Evolutionary conservation across 768 basidiomycete genomes (phyloP).

Genomic region (Pleurotus cornucopiae): DNA sequence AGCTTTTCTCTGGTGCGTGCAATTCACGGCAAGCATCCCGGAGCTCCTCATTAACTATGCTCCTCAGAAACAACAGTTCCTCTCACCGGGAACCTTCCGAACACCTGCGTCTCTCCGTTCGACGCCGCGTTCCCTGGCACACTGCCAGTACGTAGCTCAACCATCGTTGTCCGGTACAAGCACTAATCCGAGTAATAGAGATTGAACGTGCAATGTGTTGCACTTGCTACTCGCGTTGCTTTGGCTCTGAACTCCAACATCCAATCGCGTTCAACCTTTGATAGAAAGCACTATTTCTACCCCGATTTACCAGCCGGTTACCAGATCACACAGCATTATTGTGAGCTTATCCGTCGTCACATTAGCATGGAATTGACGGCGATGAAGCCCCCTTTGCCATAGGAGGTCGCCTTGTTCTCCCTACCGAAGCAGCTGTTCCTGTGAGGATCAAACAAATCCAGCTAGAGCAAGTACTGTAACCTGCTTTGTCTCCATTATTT

Average conservation of each 20-base stretch:
- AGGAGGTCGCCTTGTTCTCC: constrained; percentile 53
- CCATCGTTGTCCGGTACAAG: not conserved
- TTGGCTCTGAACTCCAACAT: constrained; percentile 68
- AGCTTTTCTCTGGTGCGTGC: constrained; percentile 72
- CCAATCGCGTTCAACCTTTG: constrained; percentile 76
- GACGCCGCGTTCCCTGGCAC: constrained; percentile 95
- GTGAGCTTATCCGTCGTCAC: constrained; percentile 30
- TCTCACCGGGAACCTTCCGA: constrained; percentile 47
- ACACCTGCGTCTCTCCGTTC: constrained; percentile 68
- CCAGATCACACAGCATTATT: constrained; percentile 96
- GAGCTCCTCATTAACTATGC: not conserved
- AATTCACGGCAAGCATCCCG: not conserved
- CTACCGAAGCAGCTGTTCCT: constrained; percentile 27
- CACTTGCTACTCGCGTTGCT: constrained; percentile 77
- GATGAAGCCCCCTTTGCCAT: constrained; percentile 72
- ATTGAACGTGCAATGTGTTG: constrained; percentile 66
- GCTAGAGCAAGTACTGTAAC: constrained; percentile 75
- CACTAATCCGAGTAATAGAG: constrained; percentile 27
- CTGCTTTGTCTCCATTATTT: not conserved
- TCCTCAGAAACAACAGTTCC: constrained; percentile 36
- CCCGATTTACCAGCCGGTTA: constrained; percentile 91
- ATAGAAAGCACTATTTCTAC: constrained; percentile 98
- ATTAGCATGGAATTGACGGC: not conserved
- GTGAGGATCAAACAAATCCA: constrained; percentile 95
- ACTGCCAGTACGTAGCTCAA: constrained; percentile 61